Conservation (phyloP, 228 moss, liverwort and hornwort genomes). For the Sphagnum magellanicum region DNA sequence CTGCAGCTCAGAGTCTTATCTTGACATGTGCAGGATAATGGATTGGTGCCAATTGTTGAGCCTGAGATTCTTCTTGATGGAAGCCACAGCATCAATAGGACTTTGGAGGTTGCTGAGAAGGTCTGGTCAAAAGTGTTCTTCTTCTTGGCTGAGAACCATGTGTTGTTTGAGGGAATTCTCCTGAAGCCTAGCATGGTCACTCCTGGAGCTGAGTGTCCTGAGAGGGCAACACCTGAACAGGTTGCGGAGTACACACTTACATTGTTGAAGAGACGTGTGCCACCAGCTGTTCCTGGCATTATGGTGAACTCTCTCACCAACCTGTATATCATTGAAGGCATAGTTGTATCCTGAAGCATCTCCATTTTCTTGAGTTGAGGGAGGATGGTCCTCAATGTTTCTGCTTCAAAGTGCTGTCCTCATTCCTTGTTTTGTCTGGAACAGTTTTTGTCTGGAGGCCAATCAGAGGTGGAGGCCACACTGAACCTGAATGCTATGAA, state of each 20-base stretch:
- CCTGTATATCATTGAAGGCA: too few species aligned
- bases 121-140: slow-evolving; percentile 57
- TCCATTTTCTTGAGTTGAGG: too few species aligned
- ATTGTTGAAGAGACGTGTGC: slow-evolving; percentile 50
- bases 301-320: slow-evolving; percentile 20
- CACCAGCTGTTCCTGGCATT: slow-evolving; percentile 61
- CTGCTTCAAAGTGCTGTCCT: too few species aligned
- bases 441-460: slow-evolving; percentile 63
- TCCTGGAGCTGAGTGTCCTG: slow-evolving; percentile 42
- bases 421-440: too few species aligned
- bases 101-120: slow-evolving; percentile 48
- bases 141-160: slow-evolving; percentile 59
- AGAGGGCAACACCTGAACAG: slow-evolving; percentile 50
- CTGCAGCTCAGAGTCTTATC: too few species aligned
- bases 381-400: too few species aligned
- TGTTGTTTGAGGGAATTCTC: slow-evolving; percentile 41
- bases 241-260: slow-evolving; percentile 50
- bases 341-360: too few species aligned
- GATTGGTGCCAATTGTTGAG: slow-evolving; percentile 63
- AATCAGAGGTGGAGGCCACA: slow-evolving; percentile 41
- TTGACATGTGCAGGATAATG: slow-evolving; percentile 34
- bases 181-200: slow-evolving; percentile 41
- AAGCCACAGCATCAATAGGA: slow-evolving; percentile 47
- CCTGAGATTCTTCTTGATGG: slow-evolving; percentile 60
- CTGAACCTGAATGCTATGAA: slow-evolving; percentile 63